Evolutionary conservation across 1,284 basidiomycete genomes (phyloP), one percentile per base, ranked within the genome.

Genomic region (Kwoniella shivajii): DNA sequence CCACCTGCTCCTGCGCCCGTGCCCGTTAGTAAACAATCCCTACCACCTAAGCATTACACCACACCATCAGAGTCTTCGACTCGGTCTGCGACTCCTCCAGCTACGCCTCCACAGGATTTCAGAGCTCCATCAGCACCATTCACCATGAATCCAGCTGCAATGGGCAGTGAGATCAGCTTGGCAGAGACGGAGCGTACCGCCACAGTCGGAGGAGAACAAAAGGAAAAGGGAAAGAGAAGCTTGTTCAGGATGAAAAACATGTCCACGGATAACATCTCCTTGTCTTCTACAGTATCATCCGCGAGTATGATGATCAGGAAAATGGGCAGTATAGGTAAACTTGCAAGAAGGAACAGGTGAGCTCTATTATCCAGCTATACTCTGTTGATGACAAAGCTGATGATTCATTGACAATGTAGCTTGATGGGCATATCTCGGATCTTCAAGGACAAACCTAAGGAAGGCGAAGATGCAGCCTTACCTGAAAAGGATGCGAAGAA

Each of bases 251-350:
- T 89, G 64, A 87, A 89, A 65, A 98, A 99, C 76, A 88, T 89
- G 47, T 92, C 89, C 55, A 96, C 93, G 42, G 94, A 99, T 77
- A 99, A 99, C 77, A 95, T 99, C 62, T 96, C 92, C 31, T 85
- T 99, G 49, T 90, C 89, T 30, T 95, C 91, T n/a, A 97, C 95
- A 41, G 94, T 97, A 66, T 92, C 89, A 60, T 92, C 90, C 53
- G 95, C 94, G 7, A 92, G 89, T 56, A 89, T 98, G 75, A 96
- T 99, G 86, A 95, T 99, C 69, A 86, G 95, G 67, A 98, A 96
- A 80, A 86, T 99, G 50, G 94, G 95, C 29, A 88, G 88, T 52
- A 87, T 97, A 76, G 92, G 92, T 44, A 92, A 90, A 78, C 82
- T 96, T n/a, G 91, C 92, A 6, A 82, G 92, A 54, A 84, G 92